Base-by-base conservation (phyloP, 805 yeast species). In the Wickerhamiella siamensis region DNA sequence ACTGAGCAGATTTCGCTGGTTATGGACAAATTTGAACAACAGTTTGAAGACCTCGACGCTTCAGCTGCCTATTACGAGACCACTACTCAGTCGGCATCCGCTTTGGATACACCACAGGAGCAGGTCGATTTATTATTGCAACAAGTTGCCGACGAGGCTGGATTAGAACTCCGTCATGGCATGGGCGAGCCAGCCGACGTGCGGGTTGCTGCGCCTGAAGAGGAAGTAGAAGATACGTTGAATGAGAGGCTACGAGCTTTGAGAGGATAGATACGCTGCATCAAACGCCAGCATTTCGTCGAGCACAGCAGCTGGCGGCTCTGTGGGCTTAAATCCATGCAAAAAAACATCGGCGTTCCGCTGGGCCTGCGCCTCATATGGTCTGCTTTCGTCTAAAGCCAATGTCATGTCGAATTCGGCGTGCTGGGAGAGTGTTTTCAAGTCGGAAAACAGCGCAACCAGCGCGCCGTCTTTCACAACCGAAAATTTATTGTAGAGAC, bases 111-210 rank as follows among this genome's bases (percentile, higher is more conserved):
- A 4, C 97, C 96, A 5, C 95, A 84, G 58, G 97, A 88, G 44
- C 91, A 87, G 48, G 98, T 88, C 29, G 96, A 91, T 56, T 72
- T 79, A 46, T 66, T 88, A 56, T 72, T 88, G 82, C 84, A 71
- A 55, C 84, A 83, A 59, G 87, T 91, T 14, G 97, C 97, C 0
- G 97, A 88, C 58, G 97, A 88, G 58, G 96, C 95, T 0, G 99
- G 98, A 2, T 67, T 91, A 34, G 97, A 91, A 58, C 69, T 87
- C 66, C 78, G 79, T 53, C 96, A 87, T 53, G 79, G 83, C 39
- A 74, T 93, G 47, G 48, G 43, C 3, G 69, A 65, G 14, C 61
- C 65, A 21, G 67, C 66, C 24, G 59, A 66, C 5, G 73, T 74
- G 36, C 52, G 69, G 2, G 69, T 72, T 12, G 63, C 69, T 5